These are phyloP conservation scores for Euphorbia peplus DNA, from an alignment of 345 rosid genomes.

Conservation along the genomic window DNA sequence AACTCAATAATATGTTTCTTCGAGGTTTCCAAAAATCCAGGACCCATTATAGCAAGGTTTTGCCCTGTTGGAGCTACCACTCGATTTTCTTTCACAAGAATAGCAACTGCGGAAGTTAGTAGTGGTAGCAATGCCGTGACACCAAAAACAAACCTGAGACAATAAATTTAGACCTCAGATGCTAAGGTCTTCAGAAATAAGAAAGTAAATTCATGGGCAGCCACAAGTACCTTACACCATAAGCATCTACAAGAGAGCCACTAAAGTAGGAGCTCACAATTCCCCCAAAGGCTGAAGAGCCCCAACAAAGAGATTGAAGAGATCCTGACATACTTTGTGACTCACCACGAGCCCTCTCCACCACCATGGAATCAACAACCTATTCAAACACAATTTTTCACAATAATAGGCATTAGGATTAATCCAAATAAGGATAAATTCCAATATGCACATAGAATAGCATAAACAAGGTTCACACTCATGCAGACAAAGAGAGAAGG, in stretches of 20 bases:
- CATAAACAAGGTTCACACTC: not conserved
- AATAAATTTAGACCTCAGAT: conserved; percentile 14
- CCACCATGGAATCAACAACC: conserved; percentile 99
- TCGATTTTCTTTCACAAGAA: conserved; percentile 81
- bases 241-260: conserved; percentile 82
- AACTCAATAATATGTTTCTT: conserved; percentile 60
- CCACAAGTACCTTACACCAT: conserved; percentile 75
- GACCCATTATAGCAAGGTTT: conserved; percentile 33
- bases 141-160: conserved; percentile 92
- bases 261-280: conserved; percentile 93
- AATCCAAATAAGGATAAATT: not conserved
- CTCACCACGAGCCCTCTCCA: conserved; percentile 97
- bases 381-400: conserved; percentile 26
- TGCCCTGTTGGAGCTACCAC: conserved; percentile 41
- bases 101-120: conserved; percentile 88
- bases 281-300: conserved; percentile 98
- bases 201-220: conserved; percentile 7
- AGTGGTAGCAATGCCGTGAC: conserved; percentile 81
- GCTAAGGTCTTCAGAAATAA: conserved; percentile 11
- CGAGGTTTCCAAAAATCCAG: conserved; percentile 63
- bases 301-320: conserved; percentile 95
- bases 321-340: conserved; percentile 91
- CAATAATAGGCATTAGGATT: not conserved
- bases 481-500: not conserved
- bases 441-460: not conserved